Evolutionary conservation across 176 grass and related monocot genomes (phyloP).

Genomic region (Metroxylon sagu): DNA sequence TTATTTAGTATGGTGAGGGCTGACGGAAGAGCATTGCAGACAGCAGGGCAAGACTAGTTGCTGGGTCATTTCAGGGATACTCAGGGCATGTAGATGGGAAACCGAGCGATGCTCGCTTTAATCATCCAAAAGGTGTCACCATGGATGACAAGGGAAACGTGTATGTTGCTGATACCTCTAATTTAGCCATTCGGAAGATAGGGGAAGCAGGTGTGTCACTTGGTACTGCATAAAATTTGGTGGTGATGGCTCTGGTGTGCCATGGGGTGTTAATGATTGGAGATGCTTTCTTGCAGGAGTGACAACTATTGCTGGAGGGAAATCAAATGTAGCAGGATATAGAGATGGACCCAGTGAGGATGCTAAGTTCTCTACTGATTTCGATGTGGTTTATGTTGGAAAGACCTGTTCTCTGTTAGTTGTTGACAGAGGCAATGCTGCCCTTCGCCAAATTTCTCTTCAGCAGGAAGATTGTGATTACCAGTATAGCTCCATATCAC

Average conservation of each 20-base stretch:
- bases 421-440: conserved; percentile 90
- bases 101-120: conserved; percentile 87
- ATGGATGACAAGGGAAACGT: conserved; percentile 95
- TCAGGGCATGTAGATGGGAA: conserved; percentile 89
- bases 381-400: conserved; percentile 87
- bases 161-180: conserved; percentile 95
- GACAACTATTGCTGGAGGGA: conserved; percentile 94
- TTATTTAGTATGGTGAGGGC: not conserved
- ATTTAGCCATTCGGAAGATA: conserved; percentile 90
- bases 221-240: not conserved
- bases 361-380: conserved; percentile 94
- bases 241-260: no score
- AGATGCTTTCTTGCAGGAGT: conserved; percentile 41
- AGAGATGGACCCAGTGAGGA: conserved; percentile 99
- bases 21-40: conserved; percentile 42
- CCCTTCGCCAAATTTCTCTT: conserved; percentile 87
- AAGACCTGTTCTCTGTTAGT: conserved; percentile 83
- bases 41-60: conserved; percentile 83
- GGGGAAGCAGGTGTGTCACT: conserved; percentile 52
- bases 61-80: conserved; percentile 93
- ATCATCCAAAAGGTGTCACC: conserved; percentile 74
- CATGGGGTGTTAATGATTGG: not conserved
- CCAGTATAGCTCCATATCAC: conserved; percentile 61
- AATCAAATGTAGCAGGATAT: conserved; percentile 88
- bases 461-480: conserved; percentile 85